Evolutionary conservation across 148 eudicot genomes (phyloP).

Genomic region (Linanthus parryae): DNA sequence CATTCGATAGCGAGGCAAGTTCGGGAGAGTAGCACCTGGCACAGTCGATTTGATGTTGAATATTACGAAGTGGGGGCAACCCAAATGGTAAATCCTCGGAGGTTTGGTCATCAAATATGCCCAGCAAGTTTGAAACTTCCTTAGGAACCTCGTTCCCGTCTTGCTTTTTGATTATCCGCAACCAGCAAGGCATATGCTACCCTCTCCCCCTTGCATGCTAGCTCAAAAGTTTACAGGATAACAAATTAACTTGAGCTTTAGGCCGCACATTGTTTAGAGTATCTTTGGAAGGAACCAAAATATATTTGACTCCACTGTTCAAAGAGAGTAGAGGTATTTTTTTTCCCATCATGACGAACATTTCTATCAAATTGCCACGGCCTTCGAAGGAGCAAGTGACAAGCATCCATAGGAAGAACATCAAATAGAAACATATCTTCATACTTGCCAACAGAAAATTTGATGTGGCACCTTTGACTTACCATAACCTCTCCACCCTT

Average conservation of each 20-base stretch:
- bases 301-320: background rate
- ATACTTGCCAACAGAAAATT: conserved; percentile 2
- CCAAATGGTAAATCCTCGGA: background rate
- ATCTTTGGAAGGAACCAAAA: background rate
- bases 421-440: background rate
- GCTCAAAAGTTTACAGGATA: background rate
- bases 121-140: too few species aligned
- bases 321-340: background rate
- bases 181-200: too few species aligned
- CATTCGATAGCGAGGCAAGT: background rate
- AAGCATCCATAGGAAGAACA: conserved; percentile 5
- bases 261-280: background rate
- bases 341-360: background rate
- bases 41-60: background rate
- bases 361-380: conserved; percentile 3
- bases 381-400: background rate
- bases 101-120: background rate
- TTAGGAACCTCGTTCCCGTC: too few species aligned
- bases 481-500: background rate
- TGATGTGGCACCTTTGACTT: background rate
- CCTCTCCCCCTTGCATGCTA: too few species aligned
- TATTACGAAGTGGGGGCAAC: too few species aligned
- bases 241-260: too few species aligned
- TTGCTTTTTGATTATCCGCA: too few species aligned
- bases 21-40: background rate